Conservation (phyloP, 2,329 filamentous ascomycete species). For the Sarocladium brachiariae region DNA sequence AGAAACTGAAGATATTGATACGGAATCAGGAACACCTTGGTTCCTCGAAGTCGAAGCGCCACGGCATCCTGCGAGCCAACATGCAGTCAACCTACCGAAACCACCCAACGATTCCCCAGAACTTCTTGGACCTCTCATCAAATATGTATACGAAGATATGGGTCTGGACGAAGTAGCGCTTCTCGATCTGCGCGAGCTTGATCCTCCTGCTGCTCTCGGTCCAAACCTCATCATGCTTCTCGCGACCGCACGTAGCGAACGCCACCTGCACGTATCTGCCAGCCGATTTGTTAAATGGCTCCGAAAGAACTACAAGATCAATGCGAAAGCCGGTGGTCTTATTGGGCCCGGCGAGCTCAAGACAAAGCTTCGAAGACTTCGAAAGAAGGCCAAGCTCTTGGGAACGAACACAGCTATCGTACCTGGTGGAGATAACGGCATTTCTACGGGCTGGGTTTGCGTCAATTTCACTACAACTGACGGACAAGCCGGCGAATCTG, state of each 20-base stretch:
- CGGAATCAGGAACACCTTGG: constrained; percentile 54
- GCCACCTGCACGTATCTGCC: constrained; percentile 85
- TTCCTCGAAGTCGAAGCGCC: constrained; percentile 71
- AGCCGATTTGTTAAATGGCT: constrained; percentile 87
- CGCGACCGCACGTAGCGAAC: constrained; percentile 83
- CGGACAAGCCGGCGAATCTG: constrained; percentile 43
- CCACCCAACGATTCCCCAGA: constrained; percentile 62
- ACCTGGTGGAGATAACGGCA: constrained; percentile 69
- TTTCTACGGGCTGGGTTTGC: constrained; percentile 93
- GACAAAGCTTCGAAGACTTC: constrained; percentile 72
- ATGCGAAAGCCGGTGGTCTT: constrained; percentile 77
- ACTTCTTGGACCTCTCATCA: constrained; percentile 64
- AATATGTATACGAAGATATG: constrained; percentile 75
- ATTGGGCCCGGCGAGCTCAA: constrained; percentile 88
- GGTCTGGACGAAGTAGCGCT: constrained; percentile 77
- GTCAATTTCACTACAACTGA: constrained; percentile 66
- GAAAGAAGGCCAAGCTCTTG: constrained; percentile 73
- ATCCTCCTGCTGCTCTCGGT: constrained; percentile 82
- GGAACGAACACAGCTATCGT: constrained; percentile 62
- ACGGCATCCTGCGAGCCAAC: constrained; percentile 41
- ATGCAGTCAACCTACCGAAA: constrained; percentile 41
- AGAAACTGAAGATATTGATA: not conserved
- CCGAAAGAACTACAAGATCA: constrained; percentile 62
- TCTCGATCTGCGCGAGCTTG: constrained; percentile 75
- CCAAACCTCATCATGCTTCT: constrained; percentile 89